A percentile compares a stretch with the other conserved stretches of the same genome.
These are phyloP conservation scores for Prunus mume DNA, from an alignment of 306 rosid species.

Conservation along the genomic window DNA sequence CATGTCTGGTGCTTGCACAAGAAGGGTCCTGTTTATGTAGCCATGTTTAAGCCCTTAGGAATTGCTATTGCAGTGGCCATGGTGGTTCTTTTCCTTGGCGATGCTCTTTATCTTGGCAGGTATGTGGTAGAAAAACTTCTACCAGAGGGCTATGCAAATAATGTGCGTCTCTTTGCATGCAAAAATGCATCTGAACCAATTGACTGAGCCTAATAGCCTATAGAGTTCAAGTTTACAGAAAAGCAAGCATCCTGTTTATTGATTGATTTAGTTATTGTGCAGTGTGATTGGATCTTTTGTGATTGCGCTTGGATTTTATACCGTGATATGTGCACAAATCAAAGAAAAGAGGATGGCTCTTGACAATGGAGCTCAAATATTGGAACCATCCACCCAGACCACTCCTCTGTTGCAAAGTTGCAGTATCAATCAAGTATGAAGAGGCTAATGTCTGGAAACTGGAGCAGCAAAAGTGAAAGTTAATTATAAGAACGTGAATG, in stretches of 20 bases:
- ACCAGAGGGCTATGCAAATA: no score
- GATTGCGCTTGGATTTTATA: conserved; percentile 35
- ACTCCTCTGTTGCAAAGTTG: conserved; percentile 16
- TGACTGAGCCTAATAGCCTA: no score
- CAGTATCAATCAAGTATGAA: background rate
- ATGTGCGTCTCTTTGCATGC: background rate
- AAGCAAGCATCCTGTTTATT: background rate
- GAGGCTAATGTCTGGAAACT: background rate
- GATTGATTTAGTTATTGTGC: conserved; percentile 3
- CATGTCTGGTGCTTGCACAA: conserved; percentile 40
- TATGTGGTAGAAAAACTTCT: background rate
- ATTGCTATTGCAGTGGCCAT: conserved; percentile 29
- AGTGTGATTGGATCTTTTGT: conserved; percentile 40
- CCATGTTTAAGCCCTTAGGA: conserved; percentile 43
- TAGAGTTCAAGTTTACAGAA: no score
- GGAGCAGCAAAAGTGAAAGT: background rate
- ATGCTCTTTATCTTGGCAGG: conserved; percentile 37
- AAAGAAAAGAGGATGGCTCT: conserved; percentile 10
- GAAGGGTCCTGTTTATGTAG: conserved; percentile 41
- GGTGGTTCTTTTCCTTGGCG: conserved; percentile 34
- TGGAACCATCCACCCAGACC: conserved; percentile 17
- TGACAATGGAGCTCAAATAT: conserved; percentile 1
- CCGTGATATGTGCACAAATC: conserved; percentile 33
- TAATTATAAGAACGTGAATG: background rate
- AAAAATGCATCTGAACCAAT: background rate